Percentiles rank a stretch among this genome's conserved stretches.
These are phyloP conservation scores for Fusarium sp. DNA, from an alignment of 2,329 filamentous ascomycete species.

Conservation along the genomic window DNA sequence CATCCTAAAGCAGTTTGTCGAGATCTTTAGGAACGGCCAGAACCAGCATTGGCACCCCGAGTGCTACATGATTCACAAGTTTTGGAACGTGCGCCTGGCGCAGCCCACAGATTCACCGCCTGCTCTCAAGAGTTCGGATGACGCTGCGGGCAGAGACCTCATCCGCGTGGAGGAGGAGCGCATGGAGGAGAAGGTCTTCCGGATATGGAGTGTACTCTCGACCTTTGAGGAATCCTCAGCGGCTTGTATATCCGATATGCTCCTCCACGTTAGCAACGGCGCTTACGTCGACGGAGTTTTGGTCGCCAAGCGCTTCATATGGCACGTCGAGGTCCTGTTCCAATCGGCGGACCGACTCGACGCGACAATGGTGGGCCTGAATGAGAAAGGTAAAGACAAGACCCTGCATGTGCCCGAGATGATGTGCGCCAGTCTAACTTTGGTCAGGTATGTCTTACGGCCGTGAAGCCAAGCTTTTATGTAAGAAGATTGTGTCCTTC, in stretches of 20 bases:
- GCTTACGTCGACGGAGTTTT: constrained; percentile 95
- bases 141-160: constrained; percentile 73
- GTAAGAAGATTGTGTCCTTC: constrained; percentile 99
- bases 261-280: constrained; percentile 97
- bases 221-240: constrained; percentile 98
- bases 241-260: constrained; percentile 98
- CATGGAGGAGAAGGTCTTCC: constrained; percentile 98
- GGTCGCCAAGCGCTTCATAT: constrained; percentile 95
- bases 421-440: constrained; percentile 20
- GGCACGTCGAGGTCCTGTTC: constrained; percentile 94
- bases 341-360: constrained; percentile 88
- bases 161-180: constrained; percentile 89
- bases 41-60: constrained; percentile 99
- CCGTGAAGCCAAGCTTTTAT: constrained; percentile 97
- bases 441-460: constrained; percentile 83
- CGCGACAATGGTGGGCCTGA: constrained; percentile 72
- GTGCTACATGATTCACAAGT: constrained; percentile 99
- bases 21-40: constrained; percentile 97
- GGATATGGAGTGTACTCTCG: constrained; percentile 97
- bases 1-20: constrained; percentile 98
- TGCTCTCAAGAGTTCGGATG: constrained; percentile 54
- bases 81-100: constrained; percentile 95
- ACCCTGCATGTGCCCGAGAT: background rate
- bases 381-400: constrained; percentile 76
- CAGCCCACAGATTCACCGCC: constrained; percentile 65